A percentile compares a stretch with the other conserved stretches of the same genome.
These are phyloP conservation scores for Diversispora epigaea DNA, from an alignment of 192 early-diverging fungal species.

Conservation along the genomic window DNA sequence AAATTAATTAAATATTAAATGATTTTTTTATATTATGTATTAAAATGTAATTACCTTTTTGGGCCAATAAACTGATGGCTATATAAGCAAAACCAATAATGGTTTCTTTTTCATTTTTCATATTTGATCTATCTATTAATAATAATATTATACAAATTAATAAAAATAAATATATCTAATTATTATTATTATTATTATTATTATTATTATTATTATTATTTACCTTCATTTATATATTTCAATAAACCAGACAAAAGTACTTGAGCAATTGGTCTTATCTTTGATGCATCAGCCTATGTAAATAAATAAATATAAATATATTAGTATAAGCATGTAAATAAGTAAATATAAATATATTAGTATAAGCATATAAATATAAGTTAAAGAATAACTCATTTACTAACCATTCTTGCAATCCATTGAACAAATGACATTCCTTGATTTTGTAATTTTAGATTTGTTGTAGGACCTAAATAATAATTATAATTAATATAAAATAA, in stretches of 20 bases:
- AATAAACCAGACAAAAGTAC: conserved; percentile 70
- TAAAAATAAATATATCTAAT: background rate
- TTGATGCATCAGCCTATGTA: conserved; percentile 33
- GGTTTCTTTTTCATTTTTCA: conserved; percentile 55
- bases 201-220: conserved; percentile 40
- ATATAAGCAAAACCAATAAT: conserved; percentile 85
- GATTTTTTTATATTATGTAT: too few relatives aligned
- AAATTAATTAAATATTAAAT: too few relatives aligned
- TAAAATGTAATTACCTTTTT: conserved; percentile 56
- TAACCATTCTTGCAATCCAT: conserved; percentile 81
- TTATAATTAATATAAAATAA: too few relatives aligned
- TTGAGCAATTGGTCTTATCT: conserved; percentile 63
- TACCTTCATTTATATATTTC: conserved; percentile 56
- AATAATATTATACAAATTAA: background rate
- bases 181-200: background rate
- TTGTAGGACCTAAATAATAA: conserved; percentile 51
- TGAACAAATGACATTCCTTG: conserved; percentile 83
- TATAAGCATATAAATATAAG: background rate
- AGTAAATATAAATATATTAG: background rate
- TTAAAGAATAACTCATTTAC: background rate
- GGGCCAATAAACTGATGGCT: conserved; percentile 73
- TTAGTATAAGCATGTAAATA: background rate
- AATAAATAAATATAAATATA: background rate
- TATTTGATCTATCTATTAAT: background rate
- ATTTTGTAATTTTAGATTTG: conserved; percentile 67